Evolutionary conservation across 331 rosid genomes (phyloP).

Genomic region (Dryas integrifolia): DNA sequence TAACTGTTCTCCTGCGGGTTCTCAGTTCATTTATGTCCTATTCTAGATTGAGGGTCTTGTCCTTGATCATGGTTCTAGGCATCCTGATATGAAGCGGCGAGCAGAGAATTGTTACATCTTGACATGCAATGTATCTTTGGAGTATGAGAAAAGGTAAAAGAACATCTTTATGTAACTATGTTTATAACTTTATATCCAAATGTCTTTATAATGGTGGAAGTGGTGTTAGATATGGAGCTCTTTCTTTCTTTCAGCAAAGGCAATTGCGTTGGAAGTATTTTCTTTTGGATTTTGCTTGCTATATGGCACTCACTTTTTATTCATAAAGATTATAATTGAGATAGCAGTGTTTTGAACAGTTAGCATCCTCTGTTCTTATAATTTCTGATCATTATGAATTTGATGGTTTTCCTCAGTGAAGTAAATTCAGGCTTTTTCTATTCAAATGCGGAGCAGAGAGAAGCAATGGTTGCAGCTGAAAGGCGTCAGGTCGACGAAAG

Average conservation of each 20-base stretch:
- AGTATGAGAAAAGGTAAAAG: conserved; percentile 86
- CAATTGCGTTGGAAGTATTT: not conserved
- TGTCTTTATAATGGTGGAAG: not conserved
- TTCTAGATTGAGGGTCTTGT: conserved; percentile 95
- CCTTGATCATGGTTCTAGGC: conserved; percentile 98
- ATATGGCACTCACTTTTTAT: not conserved
- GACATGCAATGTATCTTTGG: conserved; percentile 87
- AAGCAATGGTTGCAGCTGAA: conserved; percentile 92
- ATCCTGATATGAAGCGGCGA: conserved; percentile 95
- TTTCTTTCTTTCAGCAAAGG: not conserved
- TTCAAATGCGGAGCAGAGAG: conserved; percentile 97
- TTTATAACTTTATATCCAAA: not conserved
- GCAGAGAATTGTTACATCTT: conserved; percentile 88
- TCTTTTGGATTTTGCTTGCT: not conserved
- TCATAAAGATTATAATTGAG: not conserved
- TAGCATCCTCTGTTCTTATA: not conserved
- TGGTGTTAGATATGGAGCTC: not conserved
- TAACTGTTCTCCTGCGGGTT: not conserved
- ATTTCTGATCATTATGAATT: conserved; percentile 21
- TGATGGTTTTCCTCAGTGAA: conserved; percentile 61
- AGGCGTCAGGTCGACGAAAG: conserved; percentile 93
- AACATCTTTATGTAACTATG: not conserved
- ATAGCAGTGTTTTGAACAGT: not conserved
- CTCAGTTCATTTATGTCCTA: conserved; percentile 17
- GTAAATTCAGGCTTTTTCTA: conserved; percentile 95